phyloP scores from a whole-genome alignment of 441 rosid genomes.

The Gossypium davidsonii region DNA sequence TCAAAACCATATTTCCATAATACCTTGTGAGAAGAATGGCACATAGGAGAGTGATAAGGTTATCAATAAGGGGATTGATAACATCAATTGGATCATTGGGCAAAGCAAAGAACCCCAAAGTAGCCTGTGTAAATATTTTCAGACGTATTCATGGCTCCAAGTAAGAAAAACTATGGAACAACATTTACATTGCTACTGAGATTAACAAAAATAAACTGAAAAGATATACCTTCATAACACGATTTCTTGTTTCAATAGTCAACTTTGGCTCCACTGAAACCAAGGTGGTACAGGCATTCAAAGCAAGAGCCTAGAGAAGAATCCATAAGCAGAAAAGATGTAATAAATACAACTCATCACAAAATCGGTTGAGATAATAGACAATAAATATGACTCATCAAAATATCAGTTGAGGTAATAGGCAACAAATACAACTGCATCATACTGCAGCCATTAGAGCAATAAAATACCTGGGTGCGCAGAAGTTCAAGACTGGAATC shows the following conservation, averaged over 20 bases:
- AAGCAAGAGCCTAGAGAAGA: conserved; percentile 80
- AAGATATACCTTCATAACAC: conserved; percentile 76
- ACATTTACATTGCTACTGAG: neutral
- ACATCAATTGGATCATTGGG: conserved; percentile 91
- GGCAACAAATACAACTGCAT: neutral
- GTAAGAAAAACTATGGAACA: neutral
- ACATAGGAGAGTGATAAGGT: conserved; percentile 91
- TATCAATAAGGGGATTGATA: conserved; percentile 81
- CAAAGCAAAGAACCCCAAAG: conserved; percentile 92
- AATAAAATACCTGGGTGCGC: conserved; percentile 68
- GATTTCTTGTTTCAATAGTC: conserved; percentile 89
- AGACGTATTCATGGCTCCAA: conserved; percentile 11
- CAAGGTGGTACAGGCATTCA: conserved; percentile 94
- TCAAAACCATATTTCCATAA: conserved; percentile 11
- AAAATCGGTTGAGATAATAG: neutral
- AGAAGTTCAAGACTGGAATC: conserved; percentile 92
- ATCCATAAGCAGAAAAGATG: conserved; percentile 15
- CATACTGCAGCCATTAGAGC: conserved; percentile 15
- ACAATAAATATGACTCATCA: neutral
- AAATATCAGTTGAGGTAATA: neutral
- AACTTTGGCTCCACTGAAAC: conserved; percentile 98
- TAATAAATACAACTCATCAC: neutral
- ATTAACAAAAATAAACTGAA: conserved; percentile 3
- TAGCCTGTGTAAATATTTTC: conserved; percentile 73
- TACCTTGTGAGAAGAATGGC: conserved; percentile 99